Percentiles rank a stretch among this genome's conserved stretches.
These are phyloP conservation scores for Phytophthora tubulina DNA, from an alignment of 352 stramenopile genomes.

Conservation along the genomic window DNA sequence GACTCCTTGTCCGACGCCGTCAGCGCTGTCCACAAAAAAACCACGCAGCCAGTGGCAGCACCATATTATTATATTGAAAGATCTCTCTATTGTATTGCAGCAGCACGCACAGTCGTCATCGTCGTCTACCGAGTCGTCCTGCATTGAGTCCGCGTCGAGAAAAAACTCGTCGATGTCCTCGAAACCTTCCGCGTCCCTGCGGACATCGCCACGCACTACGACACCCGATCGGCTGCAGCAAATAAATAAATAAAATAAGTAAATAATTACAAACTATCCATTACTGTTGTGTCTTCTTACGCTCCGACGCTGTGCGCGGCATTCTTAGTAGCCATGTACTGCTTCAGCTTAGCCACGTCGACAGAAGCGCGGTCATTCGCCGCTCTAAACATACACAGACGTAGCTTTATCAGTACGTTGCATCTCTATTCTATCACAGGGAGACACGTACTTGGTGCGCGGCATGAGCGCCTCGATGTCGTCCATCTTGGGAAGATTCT, in stretches of 20 bases:
- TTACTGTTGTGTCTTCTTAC: slow-evolving; percentile 19
- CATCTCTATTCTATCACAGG: neutral
- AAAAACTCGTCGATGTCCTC: slow-evolving; percentile 91
- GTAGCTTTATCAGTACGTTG: neutral
- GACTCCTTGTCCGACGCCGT: slow-evolving; percentile 56
- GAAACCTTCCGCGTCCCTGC: slow-evolving; percentile 82
- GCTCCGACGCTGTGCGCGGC: slow-evolving; percentile 36
- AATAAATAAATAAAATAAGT: slow-evolving; percentile 9
- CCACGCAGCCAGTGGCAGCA: slow-evolving; percentile 21
- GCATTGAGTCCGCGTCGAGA: slow-evolving; percentile 67
- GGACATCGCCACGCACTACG: slow-evolving; percentile 71
- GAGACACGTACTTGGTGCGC: slow-evolving; percentile 62
- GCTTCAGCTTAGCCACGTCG: slow-evolving; percentile 59
- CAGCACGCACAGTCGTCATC: slow-evolving; percentile 41
- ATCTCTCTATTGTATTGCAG: neutral
- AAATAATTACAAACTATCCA: slow-evolving; percentile 9
- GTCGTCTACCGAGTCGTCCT: slow-evolving; percentile 49
- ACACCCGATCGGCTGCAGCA: slow-evolving; percentile 56
- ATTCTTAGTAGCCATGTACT: slow-evolving; percentile 69
- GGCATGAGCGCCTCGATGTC: slow-evolving; percentile 80
- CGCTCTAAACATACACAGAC: slow-evolving; percentile 32
- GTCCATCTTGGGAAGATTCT: slow-evolving; percentile 37
- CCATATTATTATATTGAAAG: no score
- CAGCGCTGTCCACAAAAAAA: slow-evolving; percentile 27
- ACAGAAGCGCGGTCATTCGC: slow-evolving; percentile 58